Percentiles rank a stretch among this genome's conserved stretches.
Conservation (phyloP, 179 eudicot genomes). For the Beta macrorhiza region DNA sequence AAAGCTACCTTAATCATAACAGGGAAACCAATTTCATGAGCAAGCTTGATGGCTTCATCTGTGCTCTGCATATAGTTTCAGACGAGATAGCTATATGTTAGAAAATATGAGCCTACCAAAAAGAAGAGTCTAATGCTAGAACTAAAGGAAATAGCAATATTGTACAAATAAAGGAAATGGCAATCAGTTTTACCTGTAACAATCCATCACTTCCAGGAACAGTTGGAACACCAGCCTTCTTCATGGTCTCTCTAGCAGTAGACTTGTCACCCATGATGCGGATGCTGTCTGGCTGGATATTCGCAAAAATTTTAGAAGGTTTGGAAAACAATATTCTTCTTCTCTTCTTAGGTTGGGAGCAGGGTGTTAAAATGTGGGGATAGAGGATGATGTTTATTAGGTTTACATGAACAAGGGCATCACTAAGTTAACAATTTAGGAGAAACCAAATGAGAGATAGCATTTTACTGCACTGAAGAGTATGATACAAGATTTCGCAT, state of each 20-base stretch:
- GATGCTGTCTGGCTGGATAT: constrained; percentile 90
- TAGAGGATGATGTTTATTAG: neutral
- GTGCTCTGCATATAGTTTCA: constrained; percentile 49
- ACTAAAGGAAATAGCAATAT: neutral
- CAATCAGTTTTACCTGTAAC: constrained; percentile 49
- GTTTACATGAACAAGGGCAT: neutral
- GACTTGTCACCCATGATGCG: constrained; percentile 98
- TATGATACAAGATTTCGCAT: neutral
- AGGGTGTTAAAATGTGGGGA: neutral
- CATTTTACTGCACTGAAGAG: neutral
- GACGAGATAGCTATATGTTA: constrained; percentile 6
- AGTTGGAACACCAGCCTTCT: constrained; percentile 98
- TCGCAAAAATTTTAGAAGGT: neutral
- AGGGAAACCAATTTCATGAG: constrained; percentile 87
- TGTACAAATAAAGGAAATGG: neutral
- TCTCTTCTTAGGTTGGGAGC: neutral
- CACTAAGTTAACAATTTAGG: neutral
- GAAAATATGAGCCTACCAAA: neutral
- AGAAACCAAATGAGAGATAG: neutral
- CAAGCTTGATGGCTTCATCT: constrained; percentile 83
- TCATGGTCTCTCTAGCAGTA: constrained; percentile 97
- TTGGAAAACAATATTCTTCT: neutral
- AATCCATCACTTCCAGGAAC: constrained; percentile 98
- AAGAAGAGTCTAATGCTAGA: neutral
- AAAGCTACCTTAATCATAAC: constrained; percentile 89